Conservation (phyloP, 495 filamentous ascomycete genomes). For the Aspergillus steynii region DNA sequence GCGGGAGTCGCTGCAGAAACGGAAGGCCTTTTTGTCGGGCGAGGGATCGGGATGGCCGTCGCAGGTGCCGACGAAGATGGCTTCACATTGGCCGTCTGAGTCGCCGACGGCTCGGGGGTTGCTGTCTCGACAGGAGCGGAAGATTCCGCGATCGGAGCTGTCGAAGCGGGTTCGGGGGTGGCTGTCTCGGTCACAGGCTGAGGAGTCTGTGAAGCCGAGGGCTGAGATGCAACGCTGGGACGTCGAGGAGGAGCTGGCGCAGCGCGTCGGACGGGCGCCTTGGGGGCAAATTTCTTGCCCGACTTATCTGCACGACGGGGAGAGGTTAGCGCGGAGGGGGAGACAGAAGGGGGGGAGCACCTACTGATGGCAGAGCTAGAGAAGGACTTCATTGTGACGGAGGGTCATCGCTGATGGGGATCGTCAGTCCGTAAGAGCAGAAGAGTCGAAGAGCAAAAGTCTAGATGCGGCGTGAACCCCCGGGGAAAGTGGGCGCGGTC, state of each 20-base stretch:
- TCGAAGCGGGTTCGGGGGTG: conserved; percentile 18
- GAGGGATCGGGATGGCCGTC: conserved; percentile 32
- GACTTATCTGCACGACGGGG: conserved; percentile 47
- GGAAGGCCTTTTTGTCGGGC: conserved; percentile 31
- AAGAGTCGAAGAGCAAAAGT: conserved; percentile 5
- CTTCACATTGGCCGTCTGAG: conserved; percentile 8
- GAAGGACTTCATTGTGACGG: conserved; percentile 49
- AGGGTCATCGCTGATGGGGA: conserved; percentile 22
- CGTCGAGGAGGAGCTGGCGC: conserved; percentile 38
- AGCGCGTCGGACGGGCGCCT: conserved; percentile 49
- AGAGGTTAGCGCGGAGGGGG: conserved; percentile 1
- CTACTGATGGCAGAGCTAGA: conserved; percentile 60
- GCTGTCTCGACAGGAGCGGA: conserved; percentile 19
- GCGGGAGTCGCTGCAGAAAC: conserved; percentile 15
- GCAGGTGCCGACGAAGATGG: conserved; percentile 8
- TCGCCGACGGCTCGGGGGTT: conserved; percentile 13
- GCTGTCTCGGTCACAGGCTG: conserved; percentile 27
- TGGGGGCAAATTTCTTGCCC: conserved; percentile 56
- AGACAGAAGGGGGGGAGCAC: conserved; percentile 10
- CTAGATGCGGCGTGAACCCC: conserved; percentile 26
- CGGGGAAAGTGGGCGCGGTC: conserved; percentile 34
- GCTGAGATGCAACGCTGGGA: conserved; percentile 40
- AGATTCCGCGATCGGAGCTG: conserved; percentile 26
- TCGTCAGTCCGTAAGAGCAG: no score
- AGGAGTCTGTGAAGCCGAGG: conserved; percentile 36